Evolutionary conservation across 2,329 filamentous ascomycete species (phyloP), one percentile per base, ranked within the genome.

Genomic region (Arthrobotrys entomopaga): DNA sequence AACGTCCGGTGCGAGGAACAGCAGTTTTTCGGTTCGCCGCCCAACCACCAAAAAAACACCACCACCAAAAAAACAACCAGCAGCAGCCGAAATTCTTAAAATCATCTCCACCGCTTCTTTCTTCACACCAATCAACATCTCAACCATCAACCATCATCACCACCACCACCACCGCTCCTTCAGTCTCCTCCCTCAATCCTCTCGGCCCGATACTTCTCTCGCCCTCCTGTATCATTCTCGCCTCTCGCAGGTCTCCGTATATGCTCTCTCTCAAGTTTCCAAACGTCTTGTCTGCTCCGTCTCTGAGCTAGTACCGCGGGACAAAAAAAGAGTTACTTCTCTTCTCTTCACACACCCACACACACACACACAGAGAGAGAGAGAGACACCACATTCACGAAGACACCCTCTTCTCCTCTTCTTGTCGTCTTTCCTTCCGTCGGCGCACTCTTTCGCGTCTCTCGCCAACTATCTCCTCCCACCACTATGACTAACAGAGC

Each of bases 261-360:
- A 73, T 73, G 69, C 46, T 66, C 69, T 22, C 56, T 34, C 46
- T 50, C 60, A 56, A 48, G 53, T 50, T 48, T 56, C 60, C 67
- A 49, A 61, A 73, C 53, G 61, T 56, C 61, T 54, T 72, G 53
- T 49, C 60, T 56, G 67, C 67, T 72, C 50, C 67, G 54, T 72
- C 67, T 19, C 67, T 65, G 40, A 71, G 67, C 67, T 72, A 72
- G 67, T 65, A 58, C 67, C 67, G 29, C 29, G 29, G 29, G 29
- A 34, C 42, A 54, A 54, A 60, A 54, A 60, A 54, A 42, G 22
- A 40, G 19, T 26, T 13, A 56, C 40, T 46, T 19, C 53, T 48
- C 61, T 40, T 50, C 29, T 50, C 19, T 50, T 34, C 42, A 24
- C 40, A 20, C 49, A 38, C 19, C 58, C 10, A 20, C 13, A 16